Base-by-base conservation (phyloP, 2,329 filamentous ascomycete species). In the Metarhizium guizhouense region DNA sequence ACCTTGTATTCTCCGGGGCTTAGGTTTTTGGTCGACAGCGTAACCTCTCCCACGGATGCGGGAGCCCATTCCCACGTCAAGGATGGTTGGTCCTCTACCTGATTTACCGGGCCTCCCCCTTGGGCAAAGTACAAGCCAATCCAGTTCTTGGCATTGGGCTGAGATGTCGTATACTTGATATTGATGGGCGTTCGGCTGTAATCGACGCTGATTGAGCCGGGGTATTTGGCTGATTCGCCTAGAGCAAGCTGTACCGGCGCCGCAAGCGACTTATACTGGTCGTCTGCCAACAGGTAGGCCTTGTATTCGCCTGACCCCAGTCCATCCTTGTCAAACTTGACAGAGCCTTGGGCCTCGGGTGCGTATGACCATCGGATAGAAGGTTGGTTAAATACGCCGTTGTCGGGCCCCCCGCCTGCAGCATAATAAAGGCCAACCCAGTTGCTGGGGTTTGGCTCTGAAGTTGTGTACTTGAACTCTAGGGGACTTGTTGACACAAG, bases 381-480 rank as follows among this genome's bases (percentile, higher is more conserved):
- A n/a, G 47, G 25, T 3, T 52, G 30, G 56, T 57, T 3, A 69
- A 55, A 0, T 70, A 65, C 0, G 59, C 53, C 1, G 59, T 59
- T 18, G 58, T 64, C 61, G 1, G 70, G 70, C 6, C 64, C 68
- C 14, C 68, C 69, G 6, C 64, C 65, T 0, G 62, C 60, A 10
- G 62, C 60, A 36, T 59, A 58, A 56, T 67, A 73, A 13, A 72
- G 45, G 36, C 70, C 71, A 14, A 73, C 57, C 70, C 70, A 73
- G 59, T 73, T 73, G 10, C 51, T 65, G 5, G 54, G 42, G 45
- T 62, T 54, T 4, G 68, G 55, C 1, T 59, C 43, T 0, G 57
- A 32, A 0, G 67, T 70, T 13, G 62, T 60, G 59, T 71, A 73
- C 13, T 61, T 51, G 53, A 72, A 67, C 32, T 38, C 30, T 7